phyloP scores from a whole-genome alignment of 2,329 filamentous ascomycete species.

The Bipolaris gigantea region DNA sequence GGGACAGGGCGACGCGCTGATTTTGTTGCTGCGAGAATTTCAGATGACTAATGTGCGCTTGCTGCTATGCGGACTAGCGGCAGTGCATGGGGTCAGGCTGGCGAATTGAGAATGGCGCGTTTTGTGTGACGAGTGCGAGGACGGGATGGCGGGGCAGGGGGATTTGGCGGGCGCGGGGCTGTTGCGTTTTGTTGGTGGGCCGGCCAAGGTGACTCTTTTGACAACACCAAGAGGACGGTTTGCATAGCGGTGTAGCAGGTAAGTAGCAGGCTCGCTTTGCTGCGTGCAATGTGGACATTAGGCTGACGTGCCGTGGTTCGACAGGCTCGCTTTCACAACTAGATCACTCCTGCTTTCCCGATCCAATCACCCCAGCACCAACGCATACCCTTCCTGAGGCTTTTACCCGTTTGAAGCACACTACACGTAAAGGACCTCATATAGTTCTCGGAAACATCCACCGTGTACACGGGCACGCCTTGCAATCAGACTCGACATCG shows the following conservation, averaged over 20 bases:
- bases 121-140: conserved; percentile 17
- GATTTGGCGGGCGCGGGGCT: conserved; percentile 14
- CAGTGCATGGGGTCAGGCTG: background rate
- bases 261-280: background rate
- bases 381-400: conserved; percentile 1
- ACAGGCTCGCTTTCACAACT: conserved; percentile 14
- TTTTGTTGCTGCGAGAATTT: conserved; percentile 19
- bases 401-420: background rate
- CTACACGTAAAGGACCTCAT: conserved; percentile 6
- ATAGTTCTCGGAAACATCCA: background rate
- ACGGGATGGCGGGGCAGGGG: conserved; percentile 22
- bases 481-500: conserved; percentile 4
- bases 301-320: conserved; percentile 13
- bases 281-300: background rate
- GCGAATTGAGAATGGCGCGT: conserved; percentile 24
- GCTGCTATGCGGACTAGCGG: conserved; percentile 5
- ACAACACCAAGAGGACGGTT: background rate
- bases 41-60: conserved; percentile 34
- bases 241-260: conserved; percentile 1
- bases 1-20: conserved; percentile 19
- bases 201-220: conserved; percentile 17
- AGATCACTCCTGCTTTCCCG: conserved; percentile 7
- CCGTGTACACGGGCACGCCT: conserved; percentile 3
- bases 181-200: conserved; percentile 12
- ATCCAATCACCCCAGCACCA: conserved; percentile 9